Evolutionary conservation across 441 rosid species (phyloP).

Genomic region (Aquilaria agallochum): DNA sequence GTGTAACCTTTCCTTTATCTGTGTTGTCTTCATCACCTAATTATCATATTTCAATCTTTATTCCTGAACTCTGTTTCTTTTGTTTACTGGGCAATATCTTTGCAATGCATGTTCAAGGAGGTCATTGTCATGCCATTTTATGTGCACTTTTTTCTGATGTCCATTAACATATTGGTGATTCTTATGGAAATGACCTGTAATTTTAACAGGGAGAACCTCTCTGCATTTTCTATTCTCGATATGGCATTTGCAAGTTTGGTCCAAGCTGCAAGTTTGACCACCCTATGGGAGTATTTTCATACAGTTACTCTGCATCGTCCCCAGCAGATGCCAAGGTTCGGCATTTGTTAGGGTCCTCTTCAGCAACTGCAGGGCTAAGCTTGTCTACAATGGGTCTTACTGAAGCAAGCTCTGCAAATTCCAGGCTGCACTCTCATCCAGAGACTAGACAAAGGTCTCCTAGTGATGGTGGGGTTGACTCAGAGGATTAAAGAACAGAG

Average conservation of each 20-base stretch:
- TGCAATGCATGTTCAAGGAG: too few relatives aligned
- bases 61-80: too few relatives aligned
- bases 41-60: too few relatives aligned
- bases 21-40: too few relatives aligned
- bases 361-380: constrained; percentile 43
- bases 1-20: too few relatives aligned
- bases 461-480: constrained; percentile 64
- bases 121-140: too few relatives aligned
- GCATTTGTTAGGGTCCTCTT: constrained; percentile 47
- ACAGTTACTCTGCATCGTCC: constrained; percentile 59
- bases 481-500: constrained; percentile 43
- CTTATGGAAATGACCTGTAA: constrained; percentile 6
- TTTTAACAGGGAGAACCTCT: constrained; percentile 83
- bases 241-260: constrained; percentile 99
- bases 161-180: constrained; percentile 11
- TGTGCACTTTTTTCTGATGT: too few relatives aligned
- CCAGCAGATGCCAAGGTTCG: constrained; percentile 54
- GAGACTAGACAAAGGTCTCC: constrained; percentile 82
- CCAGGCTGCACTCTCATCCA: constrained; percentile 64
- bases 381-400: constrained; percentile 66
- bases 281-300: constrained; percentile 84
- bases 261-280: constrained; percentile 99
- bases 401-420: constrained; percentile 53
- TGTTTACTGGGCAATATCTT: too few relatives aligned
- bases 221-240: constrained; percentile 92